Base-by-base conservation (phyloP, 768 basidiomycete genomes). In the Lepiota venenata region DNA sequence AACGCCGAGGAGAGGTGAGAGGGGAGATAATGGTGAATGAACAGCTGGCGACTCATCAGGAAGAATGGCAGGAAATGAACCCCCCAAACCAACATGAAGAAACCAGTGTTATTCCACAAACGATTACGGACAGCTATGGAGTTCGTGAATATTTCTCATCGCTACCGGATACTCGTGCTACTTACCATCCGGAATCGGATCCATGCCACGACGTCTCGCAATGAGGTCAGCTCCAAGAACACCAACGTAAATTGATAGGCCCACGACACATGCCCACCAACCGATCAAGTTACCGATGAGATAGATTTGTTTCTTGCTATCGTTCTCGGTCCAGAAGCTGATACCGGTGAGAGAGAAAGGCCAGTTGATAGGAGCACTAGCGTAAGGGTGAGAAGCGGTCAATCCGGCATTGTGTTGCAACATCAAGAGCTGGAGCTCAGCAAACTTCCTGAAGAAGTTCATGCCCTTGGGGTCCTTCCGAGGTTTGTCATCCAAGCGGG, bases 371-470 rank as follows among this genome's bases (percentile, higher is more conserved):
- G 97, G 94, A n/a, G 79, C 79, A 56, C 90, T 91, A 3, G 97
- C 94, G 67, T 99, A 99, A 39, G 97, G 97, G 66, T 99, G 97
- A 3, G 89, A 91, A n/a, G 93, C 91, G 21, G 93, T 96, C 59
- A 99, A 77, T 18, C 94, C 97, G n/a, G 97, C 95, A 63, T 99
- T 99, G 75, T 99, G 97, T 66, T 97, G 93, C 60, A 98, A 72
- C 96, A 98, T 98, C 52, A 96, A 74, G 41, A 96, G 71, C 64
- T 99, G 97, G 29, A 98, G 75, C 69, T 99, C 96, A 25, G 76
- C 82, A 63, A 95, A 98, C 72, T 99, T 98, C 68, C 78, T 87
- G 79, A 99, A 91, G 73, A 99, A 99, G 68, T 85, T 89, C 76
- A 93, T 80, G 49, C 74, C 76, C 72, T 91, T 94, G 16, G 91